Conservation (phyloP, 2,329 filamentous ascomycete species). For the Botryotinia narcissicola region DNA sequence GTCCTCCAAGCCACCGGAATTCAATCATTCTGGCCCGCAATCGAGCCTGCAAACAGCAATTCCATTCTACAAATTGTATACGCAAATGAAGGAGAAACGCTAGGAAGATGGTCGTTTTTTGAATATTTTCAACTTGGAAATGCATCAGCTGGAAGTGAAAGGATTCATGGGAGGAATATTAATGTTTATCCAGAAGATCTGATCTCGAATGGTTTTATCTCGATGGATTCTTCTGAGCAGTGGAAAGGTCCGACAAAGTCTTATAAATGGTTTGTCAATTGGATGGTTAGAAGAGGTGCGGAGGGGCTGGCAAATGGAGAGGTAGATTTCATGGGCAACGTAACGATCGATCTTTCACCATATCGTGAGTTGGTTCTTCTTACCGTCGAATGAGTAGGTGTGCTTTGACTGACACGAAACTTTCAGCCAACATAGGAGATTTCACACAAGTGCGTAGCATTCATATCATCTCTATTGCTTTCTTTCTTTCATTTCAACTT, state of each 20-base stretch:
- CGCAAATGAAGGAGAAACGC: background rate
- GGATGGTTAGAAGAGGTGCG: background rate
- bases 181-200: background rate
- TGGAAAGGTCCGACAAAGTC: background rate
- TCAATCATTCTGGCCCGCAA: constrained; percentile 4
- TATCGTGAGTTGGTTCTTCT: background rate
- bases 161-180: background rate
- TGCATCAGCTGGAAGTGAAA: background rate
- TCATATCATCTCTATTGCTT: background rate
- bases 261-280: background rate
- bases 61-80: constrained; percentile 12
- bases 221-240: background rate
- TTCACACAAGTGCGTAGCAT: background rate
- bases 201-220: background rate
- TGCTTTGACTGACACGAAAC: background rate
- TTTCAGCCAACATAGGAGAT: background rate
- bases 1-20: constrained; percentile 1
- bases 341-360: background rate
- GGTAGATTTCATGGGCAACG: background rate
- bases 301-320: background rate
- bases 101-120: constrained; percentile 5
- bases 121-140: background rate
- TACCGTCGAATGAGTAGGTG: too few relatives aligned
- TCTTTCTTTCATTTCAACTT: background rate
- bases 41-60: constrained; percentile 22